phyloP scores from a whole-genome alignment of 75 land plant species.

The Cupressus sempervirens region DNA sequence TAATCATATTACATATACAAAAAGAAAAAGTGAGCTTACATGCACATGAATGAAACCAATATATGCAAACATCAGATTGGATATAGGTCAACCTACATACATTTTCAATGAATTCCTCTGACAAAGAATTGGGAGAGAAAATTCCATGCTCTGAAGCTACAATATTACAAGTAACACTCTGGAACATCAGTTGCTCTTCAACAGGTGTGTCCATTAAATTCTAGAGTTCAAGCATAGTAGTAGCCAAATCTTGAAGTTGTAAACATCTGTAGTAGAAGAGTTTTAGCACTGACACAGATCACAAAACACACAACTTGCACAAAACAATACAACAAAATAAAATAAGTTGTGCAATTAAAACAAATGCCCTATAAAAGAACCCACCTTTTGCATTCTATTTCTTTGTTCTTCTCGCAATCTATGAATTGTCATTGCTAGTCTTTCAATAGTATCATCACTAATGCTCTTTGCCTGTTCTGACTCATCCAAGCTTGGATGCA shows the following conservation, averaged over 20 bases:
- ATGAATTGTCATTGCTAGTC: slow-evolving; percentile 39
- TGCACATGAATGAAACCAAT: neutral
- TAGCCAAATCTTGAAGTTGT: slow-evolving; percentile 82
- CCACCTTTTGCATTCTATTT: slow-evolving; percentile 62
- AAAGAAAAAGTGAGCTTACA: neutral
- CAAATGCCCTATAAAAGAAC: neutral
- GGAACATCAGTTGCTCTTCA: slow-evolving; percentile 69
- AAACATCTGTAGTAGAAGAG: neutral
- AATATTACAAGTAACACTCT: slow-evolving; percentile 55
- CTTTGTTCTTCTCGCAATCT: slow-evolving; percentile 52
- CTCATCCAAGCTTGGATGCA: slow-evolving; percentile 75
- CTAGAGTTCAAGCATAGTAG: slow-evolving; percentile 69
- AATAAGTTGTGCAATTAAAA: neutral
- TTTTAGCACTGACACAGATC: neutral
- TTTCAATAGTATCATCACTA: slow-evolving; percentile 55
- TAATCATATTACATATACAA: neutral
- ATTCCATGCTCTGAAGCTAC: slow-evolving; percentile 74
- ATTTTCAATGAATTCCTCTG: slow-evolving; percentile 41
- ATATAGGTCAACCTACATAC: slow-evolving; percentile 30
- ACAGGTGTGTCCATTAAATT: slow-evolving; percentile 77
- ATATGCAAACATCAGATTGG: neutral
- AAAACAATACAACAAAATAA: neutral
- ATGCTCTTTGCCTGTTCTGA: slow-evolving; percentile 49
- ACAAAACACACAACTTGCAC: neutral
- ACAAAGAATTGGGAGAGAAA: slow-evolving; percentile 46